Evolutionary conservation across 306 rosid genomes (phyloP).

Genomic region (Prunus mume): DNA sequence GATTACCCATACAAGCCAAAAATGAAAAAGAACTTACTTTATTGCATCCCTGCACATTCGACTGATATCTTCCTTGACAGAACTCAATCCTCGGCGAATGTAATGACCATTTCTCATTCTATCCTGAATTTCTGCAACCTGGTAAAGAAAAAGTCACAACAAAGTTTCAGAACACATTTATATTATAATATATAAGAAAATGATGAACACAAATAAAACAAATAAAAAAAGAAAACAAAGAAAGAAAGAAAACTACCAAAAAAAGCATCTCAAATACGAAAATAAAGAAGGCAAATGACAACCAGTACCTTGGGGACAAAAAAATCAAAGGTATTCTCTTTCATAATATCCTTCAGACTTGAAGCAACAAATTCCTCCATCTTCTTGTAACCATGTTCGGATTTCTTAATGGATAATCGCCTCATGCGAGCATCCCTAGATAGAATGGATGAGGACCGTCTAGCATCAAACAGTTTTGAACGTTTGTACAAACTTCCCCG

Average conservation of each 20-base stretch:
- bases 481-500: constrained; percentile 88
- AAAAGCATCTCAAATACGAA: not conserved
- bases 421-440: constrained; percentile 99
- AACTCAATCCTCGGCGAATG: constrained; percentile 78
- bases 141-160: constrained; percentile 21
- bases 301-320: constrained; percentile 83
- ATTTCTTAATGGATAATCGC: constrained; percentile 91
- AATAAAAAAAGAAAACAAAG: not conserved
- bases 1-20: not conserved
- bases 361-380: constrained; percentile 91
- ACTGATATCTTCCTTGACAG: constrained; percentile 87
- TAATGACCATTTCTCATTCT: constrained; percentile 80
- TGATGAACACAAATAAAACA: not conserved
- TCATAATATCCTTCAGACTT: constrained; percentile 86
- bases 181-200: not conserved
- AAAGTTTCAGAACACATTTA: not conserved
- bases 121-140: constrained; percentile 97
- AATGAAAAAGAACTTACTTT: constrained; percentile 56
- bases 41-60: constrained; percentile 98
- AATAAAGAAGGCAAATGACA: not conserved
- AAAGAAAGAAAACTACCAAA: not conserved
- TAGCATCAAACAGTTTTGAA: constrained; percentile 91
- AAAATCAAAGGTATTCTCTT: constrained; percentile 71
- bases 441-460: constrained; percentile 92
- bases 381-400: constrained; percentile 89